Evolutionary conservation across 257 asterid species (phyloP), one percentile per base, ranked within the genome.

Genomic region (Lycium barbarum): DNA sequence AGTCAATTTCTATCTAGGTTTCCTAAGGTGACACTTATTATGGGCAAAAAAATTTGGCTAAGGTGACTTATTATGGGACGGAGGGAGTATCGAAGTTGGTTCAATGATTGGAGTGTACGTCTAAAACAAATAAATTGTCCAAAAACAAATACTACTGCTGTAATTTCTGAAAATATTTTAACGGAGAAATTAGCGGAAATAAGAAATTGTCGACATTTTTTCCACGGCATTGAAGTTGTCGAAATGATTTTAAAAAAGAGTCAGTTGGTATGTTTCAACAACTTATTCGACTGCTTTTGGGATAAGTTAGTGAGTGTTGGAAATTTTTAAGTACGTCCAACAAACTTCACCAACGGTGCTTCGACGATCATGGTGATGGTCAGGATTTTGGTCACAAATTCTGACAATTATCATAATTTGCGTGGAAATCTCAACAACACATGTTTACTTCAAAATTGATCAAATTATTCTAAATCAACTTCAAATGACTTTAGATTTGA

Each of bases 71-170:
- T 26, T 26, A 26, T 26, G 33, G 33, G 33, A 26, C 33, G 33
- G 33, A 26, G 33, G 33, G 33, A 26, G 33, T 40, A 40, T 40
- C 17, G 49, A 35, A 67, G 38, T 72, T 73, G 81, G 59, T 76
- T 76, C 62, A 76, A 76, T 51, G 81, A 49, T 76, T 51, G 45
- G 58, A 76, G 83, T 70, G 20, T 26, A 26, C 33, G 33, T 79
- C 74, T 74, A 79, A 14, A 15, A 79, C 83, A 87, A 0, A 45
- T 45, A 20, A 73, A 47, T 73, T 73, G 80, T 73, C 59, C n/a
- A 47, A 47, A 73, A 73, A 20, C 80, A 45, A 20, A 47, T 40
- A 68, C 76, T 14, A 1, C 74, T 67, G 12, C 26, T 68, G 47
- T 2, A 68, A 15, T 38, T 68, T 38, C 51, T 67, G n/a, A 26